Base-by-base conservation (phyloP, 768 basidiomycete species). In the Brasilioporus rufonigricans region DNA sequence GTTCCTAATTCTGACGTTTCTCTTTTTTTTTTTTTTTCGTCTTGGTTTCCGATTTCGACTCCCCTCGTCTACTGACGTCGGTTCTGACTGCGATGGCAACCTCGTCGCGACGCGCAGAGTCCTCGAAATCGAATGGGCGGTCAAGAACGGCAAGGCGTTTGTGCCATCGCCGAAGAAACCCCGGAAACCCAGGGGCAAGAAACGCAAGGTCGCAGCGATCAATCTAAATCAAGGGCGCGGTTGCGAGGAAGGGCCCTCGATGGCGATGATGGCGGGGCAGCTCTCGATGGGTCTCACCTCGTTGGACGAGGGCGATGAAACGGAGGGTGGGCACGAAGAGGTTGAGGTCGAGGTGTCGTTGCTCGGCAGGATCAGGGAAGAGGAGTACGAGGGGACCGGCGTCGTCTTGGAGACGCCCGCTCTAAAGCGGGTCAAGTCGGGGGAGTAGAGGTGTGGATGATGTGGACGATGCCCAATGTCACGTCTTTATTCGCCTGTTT, bases 71-170 rank as follows among this genome's bases (percentile, higher is more conserved):
- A n/a, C n/a, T n/a, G 27, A 44, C 40, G 26, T 31, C 31, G n/a
- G n/a, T 19, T 29, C 27, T 29, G n/a, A 46, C 21, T 19, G 31
- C 19, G 29, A 46, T 31, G 44, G 12, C 19, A 13, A 32, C 31
- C 13, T 3, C 5, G 10, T 6, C 9, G 19, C 29, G 35, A 36
- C 16, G 16, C 21, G 46, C 69, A 91, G 87, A 77, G 89, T 91
- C 68, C 83, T 90, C 71, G 88, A 90, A 72, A 85, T 91, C 64
- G 87, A 90, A 69, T 88, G 83, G 84, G 79, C 88, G 2, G 80
- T 87, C 67, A 83, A 83, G 71, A 80, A 89, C 61, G 73, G 78
- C 55, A 78, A 71, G 59, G 74, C 77, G 47, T 86, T 85, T 55
- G 73, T 84, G 27, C 83, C 86, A n/a, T 77, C 77, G 43, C 80